Base-by-base conservation (phyloP, 805 yeast genomes). In the Saturnispora ahearnii region DNA sequence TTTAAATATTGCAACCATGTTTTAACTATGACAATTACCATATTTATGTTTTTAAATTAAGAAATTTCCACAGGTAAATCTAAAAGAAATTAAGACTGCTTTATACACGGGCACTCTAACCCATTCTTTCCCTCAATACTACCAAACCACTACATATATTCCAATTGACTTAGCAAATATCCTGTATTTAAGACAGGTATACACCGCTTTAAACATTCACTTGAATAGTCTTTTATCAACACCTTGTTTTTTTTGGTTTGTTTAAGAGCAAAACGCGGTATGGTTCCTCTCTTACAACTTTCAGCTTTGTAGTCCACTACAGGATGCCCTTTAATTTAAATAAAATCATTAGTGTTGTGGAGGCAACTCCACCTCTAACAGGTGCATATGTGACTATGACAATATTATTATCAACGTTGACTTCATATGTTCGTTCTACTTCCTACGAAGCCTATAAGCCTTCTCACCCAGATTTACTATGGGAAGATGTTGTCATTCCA, bases 401-500 rank as follows among this genome's bases (percentile, higher is more conserved):
- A 43, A 57, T 71, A 1, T 38, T 57, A 3, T 61, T 76, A 5
- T 72, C 84, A 0, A 37, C 64, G 2, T 45, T 72, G 10, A 64
- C 81, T 2, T 70, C 73, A 18, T 53, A 67, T 26, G 58, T 78
- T 34, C 75, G 78, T 57, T 57, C 66, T 18, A 67, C 62, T 46
- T 51, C 65, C 3, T 77, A 62, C 54, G 59, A 63, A 40, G 45
- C 46, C 4, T 37, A 55, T 10, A 46, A 62, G 12, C 45, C 56
- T 10, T 44, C 53, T 13, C 48, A 58, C 33, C 58, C 61, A 1
- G 47, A 60, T 26, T 49, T 66, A 22, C 52, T 58, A n/a, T 69
- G 72, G 51, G 68, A 68, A 41, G 69, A 70, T 30, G 67, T 82
- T 31, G 61, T 70, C 18, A 74, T 80, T 6, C 88, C 68, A 8